Percentiles rank a stretch among this genome's conserved stretches.
Evolutionary conservation across 2,329 filamentous ascomycete species (phyloP).

Genomic region (Diaporthe citri): DNA sequence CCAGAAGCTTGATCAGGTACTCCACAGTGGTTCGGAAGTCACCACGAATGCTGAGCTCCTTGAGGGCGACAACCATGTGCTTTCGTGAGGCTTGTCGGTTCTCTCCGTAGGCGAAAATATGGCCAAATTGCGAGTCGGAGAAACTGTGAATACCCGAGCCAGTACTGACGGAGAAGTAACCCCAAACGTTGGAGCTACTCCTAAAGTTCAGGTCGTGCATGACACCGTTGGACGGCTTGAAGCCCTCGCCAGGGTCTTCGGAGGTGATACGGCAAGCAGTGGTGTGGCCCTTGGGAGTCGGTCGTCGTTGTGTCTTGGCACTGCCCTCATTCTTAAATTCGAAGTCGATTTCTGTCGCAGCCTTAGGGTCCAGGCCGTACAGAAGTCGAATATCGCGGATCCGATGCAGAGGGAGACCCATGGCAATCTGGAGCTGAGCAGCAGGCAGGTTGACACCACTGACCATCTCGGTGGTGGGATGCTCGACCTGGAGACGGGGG

Average conservation of each 20-base stretch:
- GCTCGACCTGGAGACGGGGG: conserved; percentile 98
- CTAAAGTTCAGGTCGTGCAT: conserved; percentile 99
- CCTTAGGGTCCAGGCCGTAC: conserved; percentile 94
- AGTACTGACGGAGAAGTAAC: conserved; percentile 99
- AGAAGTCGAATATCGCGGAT: conserved; percentile 96
- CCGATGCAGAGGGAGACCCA: conserved; percentile 96
- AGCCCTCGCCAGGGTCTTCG: conserved; percentile 97
- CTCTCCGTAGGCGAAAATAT: conserved; percentile 99
- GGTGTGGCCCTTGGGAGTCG: conserved; percentile 94
- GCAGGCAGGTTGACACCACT: conserved; percentile 97
- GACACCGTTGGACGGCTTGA: conserved; percentile 99
- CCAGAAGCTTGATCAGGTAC: conserved; percentile 97
- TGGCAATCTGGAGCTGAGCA: conserved; percentile 97
- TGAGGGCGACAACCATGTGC: conserved; percentile 98
- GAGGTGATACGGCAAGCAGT: conserved; percentile 99
- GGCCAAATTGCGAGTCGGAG: conserved; percentile 98
- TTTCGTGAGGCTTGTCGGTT: conserved; percentile 96
- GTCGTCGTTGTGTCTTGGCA: conserved; percentile 85
- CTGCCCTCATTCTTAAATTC: conserved; percentile 92
- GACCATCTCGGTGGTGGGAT: conserved; percentile 99
- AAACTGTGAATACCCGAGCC: conserved; percentile 98
- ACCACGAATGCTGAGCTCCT: conserved; percentile 99
- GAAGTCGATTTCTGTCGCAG: conserved; percentile 90
- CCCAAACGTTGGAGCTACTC: conserved; percentile 98
- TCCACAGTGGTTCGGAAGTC: conserved; percentile 99